A percentile compares a stretch with the other conserved stretches of the same genome.
Evolutionary conservation across 1,139 yeast species (phyloP).

Genomic region (Geotrichum candidum): DNA sequence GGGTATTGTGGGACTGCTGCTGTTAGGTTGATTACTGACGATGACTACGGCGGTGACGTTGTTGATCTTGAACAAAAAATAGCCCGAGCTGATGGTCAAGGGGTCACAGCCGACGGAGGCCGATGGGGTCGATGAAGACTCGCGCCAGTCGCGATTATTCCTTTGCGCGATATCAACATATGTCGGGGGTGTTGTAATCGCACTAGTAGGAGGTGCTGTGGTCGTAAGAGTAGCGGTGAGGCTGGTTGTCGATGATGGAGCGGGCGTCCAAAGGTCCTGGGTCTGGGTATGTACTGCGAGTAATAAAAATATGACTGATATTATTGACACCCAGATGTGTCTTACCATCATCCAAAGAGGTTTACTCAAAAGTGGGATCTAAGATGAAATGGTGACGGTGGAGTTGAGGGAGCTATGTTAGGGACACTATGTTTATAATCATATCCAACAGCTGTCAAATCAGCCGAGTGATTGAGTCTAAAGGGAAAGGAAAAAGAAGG

Average conservation of each 20-base stretch:
- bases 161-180: background rate
- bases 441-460: background rate
- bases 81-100: constrained; percentile 5
- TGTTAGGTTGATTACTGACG: background rate
- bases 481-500: background rate
- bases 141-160: constrained; percentile 6
- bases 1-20: background rate
- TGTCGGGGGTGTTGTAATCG: background rate
- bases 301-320: background rate
- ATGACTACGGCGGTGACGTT: constrained; percentile 1
- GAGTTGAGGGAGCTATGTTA: background rate
- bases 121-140: background rate
- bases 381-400: background rate
- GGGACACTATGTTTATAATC: background rate
- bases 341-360: background rate
- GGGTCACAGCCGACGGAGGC: constrained; percentile 6
- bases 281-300: background rate
- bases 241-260: background rate
- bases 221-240: background rate
- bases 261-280: background rate
- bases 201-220: background rate
- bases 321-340: background rate
- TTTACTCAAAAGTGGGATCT: background rate
- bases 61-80: background rate
- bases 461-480: background rate